phyloP scores from a whole-genome alignment of 306 rosid species.

The Phaseolus lunatus region DNA sequence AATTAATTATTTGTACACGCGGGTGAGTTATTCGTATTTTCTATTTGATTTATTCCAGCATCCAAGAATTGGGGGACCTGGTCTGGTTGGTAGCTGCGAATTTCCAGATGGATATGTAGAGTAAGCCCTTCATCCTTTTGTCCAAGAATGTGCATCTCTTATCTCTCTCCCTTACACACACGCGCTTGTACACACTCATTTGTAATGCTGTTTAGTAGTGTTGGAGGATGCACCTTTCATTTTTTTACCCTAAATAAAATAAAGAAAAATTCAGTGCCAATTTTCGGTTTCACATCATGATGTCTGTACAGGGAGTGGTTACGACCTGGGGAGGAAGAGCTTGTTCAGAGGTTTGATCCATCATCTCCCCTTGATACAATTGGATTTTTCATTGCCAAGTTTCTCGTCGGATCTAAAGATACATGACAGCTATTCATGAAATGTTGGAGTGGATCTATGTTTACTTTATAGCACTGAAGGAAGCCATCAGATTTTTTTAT shows the following conservation, averaged over 20 bases:
- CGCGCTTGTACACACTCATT: neutral
- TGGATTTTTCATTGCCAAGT: slow-evolving; percentile 94
- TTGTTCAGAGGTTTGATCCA: slow-evolving; percentile 97
- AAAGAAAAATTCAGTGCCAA: neutral
- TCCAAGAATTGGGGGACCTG: slow-evolving; percentile 96
- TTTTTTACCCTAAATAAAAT: neutral
- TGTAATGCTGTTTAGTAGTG: slow-evolving; percentile 10
- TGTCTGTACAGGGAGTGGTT: slow-evolving; percentile 75
- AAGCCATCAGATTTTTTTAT: slow-evolving; percentile 38
- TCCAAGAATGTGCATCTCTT: slow-evolving; percentile 19
- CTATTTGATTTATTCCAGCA: slow-evolving; percentile 59
- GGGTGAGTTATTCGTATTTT: slow-evolving; percentile 29
- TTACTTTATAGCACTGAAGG: slow-evolving; percentile 35
- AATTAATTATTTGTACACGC: neutral
- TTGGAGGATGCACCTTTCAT: neutral
- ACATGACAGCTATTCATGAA: slow-evolving; percentile 31
- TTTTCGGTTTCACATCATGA: slow-evolving; percentile 12
- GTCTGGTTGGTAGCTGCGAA: slow-evolving; percentile 77
- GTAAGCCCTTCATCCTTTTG: slow-evolving; percentile 58
- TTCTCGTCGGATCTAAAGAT: slow-evolving; percentile 74
- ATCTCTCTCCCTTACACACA: neutral
- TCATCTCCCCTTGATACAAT: slow-evolving; percentile 81
- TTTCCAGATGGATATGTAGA: slow-evolving; percentile 82
- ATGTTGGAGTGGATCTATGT: slow-evolving; percentile 24
- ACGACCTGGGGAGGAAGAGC: slow-evolving; percentile 90